Percentiles rank a stretch among this genome's conserved stretches.
Conservation (phyloP, 768 basidiomycete genomes). For the Gymnopilus junonius region DNA sequence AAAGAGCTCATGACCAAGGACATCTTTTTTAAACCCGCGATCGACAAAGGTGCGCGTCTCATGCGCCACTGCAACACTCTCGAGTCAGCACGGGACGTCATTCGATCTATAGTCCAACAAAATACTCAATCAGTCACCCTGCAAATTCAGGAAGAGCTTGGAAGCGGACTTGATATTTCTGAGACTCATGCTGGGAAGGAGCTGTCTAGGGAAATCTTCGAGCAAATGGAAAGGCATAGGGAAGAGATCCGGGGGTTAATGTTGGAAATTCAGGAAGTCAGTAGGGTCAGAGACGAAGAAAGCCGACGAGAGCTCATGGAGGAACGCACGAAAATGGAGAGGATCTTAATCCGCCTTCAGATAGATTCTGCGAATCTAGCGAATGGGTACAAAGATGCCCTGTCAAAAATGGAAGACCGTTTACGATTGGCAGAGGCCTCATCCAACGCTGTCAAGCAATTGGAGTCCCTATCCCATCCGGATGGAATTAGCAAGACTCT, state of each 20-base stretch:
- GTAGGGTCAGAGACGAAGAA: slow-evolving; percentile 22
- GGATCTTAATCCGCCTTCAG: slow-evolving; percentile 18
- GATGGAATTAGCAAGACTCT: not conserved
- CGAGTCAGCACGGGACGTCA: slow-evolving; percentile 44
- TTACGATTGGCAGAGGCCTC: slow-evolving; percentile 18
- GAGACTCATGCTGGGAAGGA: slow-evolving; percentile 60
- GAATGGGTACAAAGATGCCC: slow-evolving; percentile 17
- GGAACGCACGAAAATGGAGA: slow-evolving; percentile 18
- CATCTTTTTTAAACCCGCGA: slow-evolving; percentile 55
- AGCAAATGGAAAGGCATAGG: slow-evolving; percentile 48
- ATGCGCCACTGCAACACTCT: slow-evolving; percentile 45
- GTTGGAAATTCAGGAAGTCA: slow-evolving; percentile 45
- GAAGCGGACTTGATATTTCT: slow-evolving; percentile 48
- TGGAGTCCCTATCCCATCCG: not conserved
- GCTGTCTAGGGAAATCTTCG: slow-evolving; percentile 51
- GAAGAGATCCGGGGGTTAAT: slow-evolving; percentile 52
- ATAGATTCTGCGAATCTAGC: slow-evolving; percentile 21
- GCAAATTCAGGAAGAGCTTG: slow-evolving; percentile 59
- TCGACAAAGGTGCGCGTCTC: slow-evolving; percentile 52
- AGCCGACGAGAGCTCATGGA: slow-evolving; percentile 18
- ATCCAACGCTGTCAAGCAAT: not conserved
- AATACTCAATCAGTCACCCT: slow-evolving; percentile 41
- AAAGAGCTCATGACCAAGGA: slow-evolving; percentile 42
- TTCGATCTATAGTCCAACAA: slow-evolving; percentile 45
- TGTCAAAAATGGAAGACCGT: slow-evolving; percentile 22